These are phyloP conservation scores for Sarocladium oryzae DNA, from an alignment of 2,329 filamentous ascomycete genomes.

Conservation along the genomic window DNA sequence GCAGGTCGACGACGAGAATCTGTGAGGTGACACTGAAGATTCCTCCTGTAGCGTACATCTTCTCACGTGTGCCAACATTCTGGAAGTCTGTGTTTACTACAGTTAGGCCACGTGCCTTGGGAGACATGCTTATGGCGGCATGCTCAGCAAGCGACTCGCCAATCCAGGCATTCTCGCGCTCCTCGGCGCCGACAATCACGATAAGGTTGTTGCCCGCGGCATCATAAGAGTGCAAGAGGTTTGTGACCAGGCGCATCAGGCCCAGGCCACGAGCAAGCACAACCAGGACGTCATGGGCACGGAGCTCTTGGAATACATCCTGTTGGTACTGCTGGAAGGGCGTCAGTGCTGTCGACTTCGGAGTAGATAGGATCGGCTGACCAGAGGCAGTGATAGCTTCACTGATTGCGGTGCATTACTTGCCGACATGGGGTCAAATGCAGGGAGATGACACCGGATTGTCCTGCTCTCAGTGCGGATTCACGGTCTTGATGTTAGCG, in stretches of 20 bases:
- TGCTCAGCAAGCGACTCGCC: slow-evolving; percentile 94
- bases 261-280: slow-evolving; percentile 88
- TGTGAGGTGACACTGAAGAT: slow-evolving; percentile 95
- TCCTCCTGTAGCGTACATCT: slow-evolving; percentile 83
- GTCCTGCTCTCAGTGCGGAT: background rate
- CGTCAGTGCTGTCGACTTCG: slow-evolving; percentile 12
- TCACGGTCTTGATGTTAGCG: slow-evolving; percentile 6
- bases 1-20: slow-evolving; percentile 87
- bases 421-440: slow-evolving; percentile 40
- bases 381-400: slow-evolving; percentile 68
- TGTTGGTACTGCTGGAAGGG: slow-evolving; percentile 76
- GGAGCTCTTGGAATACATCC: slow-evolving; percentile 84
- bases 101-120: slow-evolving; percentile 76
- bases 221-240: slow-evolving; percentile 94
- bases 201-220: slow-evolving; percentile 91
- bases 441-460: background rate
- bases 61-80: slow-evolving; percentile 79
- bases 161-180: slow-evolving; percentile 94
- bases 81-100: slow-evolving; percentile 94
- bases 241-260: slow-evolving; percentile 87
- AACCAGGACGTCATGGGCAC: slow-evolving; percentile 87
- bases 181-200: slow-evolving; percentile 76
- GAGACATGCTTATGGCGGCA: slow-evolving; percentile 78
- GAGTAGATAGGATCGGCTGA: slow-evolving; percentile 12
- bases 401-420: slow-evolving; percentile 58